Base-by-base conservation (phyloP, 345 rosid genomes). In the Gossypium turneri region DNA sequence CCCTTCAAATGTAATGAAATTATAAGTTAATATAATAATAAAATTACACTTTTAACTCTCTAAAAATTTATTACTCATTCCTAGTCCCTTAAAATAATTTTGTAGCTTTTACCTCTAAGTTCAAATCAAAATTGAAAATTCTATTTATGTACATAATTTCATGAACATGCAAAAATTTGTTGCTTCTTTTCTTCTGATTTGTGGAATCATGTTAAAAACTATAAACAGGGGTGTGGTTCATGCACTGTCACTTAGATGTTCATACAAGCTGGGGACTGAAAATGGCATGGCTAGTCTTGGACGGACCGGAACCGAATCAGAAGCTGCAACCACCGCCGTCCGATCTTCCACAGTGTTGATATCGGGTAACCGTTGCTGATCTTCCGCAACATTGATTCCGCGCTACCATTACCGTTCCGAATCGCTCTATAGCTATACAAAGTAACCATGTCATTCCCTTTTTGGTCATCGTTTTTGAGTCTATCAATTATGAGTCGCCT, bases 271-370 rank as follows among this genome's bases (percentile, higher is more conserved):
- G 84, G 84, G 84, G 84, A 5, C 22, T 78, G 51, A 81, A 45
- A 67, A 81, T 81, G 84, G 79, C 77, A 51, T 82, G 85, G 85
- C 73, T 82, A 24, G 81, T 82, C 3, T 34, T 55, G 38, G 81
- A 82, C 75, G 85, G 85, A 19, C 72, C 67, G 41, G 71, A 65
- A 50, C 81, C 85, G 4, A 80, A 67, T 41, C 83, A 82, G 73
- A 82, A 72, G 76, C 25, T 82, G 41, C 79, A 64, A 24, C 81
- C 81, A 19, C 85, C 85, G 19, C 83, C 85, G 29, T 74, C 88
- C 6, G 88, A 85, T 81, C 84, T 85, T 51, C 88, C 88, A 56
- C 67, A 58, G 50, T 85, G 88, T 44, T 85, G 78, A 82, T 19
- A 19, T 55, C 56, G 61, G 47, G 50, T 44, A 52, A 53, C 17